phyloP scores from a whole-genome alignment of 306 rosid genomes.

The Alnus glutinosa region DNA sequence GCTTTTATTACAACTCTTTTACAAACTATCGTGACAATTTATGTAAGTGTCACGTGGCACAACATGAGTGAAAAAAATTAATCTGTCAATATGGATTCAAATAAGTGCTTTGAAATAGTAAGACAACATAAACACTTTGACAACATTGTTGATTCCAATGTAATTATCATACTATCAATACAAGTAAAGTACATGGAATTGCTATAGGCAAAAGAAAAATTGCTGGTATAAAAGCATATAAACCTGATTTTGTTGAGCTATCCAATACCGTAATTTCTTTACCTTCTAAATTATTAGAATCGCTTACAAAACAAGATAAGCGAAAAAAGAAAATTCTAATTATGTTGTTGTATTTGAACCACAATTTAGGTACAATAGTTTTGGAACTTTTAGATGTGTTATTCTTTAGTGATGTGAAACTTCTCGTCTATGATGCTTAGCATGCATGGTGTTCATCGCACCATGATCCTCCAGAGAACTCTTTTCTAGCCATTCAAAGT shows the following conservation, averaged over 20 bases:
- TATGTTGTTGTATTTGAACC: not conserved
- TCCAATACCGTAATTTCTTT: not conserved
- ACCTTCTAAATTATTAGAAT: no score
- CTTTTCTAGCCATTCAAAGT: not conserved
- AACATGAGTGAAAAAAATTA: no score
- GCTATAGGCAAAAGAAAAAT: not conserved
- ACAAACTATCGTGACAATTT: no score
- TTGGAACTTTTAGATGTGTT: not conserved
- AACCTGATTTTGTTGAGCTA: not conserved
- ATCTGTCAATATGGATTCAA: no score
- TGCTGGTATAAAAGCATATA: not conserved
- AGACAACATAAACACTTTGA: no score
- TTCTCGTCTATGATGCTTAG: not conserved
- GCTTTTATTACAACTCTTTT: no score
- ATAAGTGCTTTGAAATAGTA: no score
- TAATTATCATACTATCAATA: no score
- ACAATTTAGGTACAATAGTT: not conserved
- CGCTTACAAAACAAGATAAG: no score
- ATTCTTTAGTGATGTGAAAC: not conserved
- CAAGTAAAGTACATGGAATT: no score
- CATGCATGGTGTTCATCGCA: not conserved
- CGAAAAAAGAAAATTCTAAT: not conserved
- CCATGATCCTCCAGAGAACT: not conserved
- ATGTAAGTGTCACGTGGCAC: no score
- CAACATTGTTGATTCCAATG: no score